These are phyloP conservation scores for Thielaviopsis ethacetica DNA, from an alignment of 2,329 filamentous ascomycete genomes.

Conservation along the genomic window DNA sequence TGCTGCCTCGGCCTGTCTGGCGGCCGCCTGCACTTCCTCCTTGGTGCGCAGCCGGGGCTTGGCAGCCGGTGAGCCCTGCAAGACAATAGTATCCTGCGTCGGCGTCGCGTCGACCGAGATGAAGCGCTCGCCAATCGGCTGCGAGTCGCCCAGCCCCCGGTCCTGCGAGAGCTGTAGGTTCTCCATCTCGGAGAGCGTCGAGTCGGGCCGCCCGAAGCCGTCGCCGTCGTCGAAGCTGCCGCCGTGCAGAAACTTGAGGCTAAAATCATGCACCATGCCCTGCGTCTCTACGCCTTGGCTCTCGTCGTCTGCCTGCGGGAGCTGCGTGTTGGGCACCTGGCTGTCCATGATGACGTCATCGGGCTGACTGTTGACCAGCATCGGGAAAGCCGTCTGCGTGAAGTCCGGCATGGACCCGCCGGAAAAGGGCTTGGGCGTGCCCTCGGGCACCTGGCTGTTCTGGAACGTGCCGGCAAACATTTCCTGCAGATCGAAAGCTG, in stretches of 20 bases:
- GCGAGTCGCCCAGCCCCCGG: conserved; percentile 54
- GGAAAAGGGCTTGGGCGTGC: conserved; percentile 15
- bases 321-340: conserved; percentile 24
- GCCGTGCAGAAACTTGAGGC: conserved; percentile 35
- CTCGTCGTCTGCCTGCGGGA: conserved; percentile 21
- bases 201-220: not conserved
- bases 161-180: conserved; percentile 48
- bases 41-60: conserved; percentile 24
- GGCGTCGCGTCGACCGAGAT: conserved; percentile 26
- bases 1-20: conserved; percentile 15
- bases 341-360: conserved; percentile 33
- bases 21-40: conserved; percentile 18
- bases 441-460: conserved; percentile 31
- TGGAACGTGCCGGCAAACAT: conserved; percentile 87
- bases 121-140: conserved; percentile 54
- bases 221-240: conserved; percentile 52
- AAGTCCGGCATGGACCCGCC: conserved; percentile 9
- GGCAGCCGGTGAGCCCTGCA: conserved; percentile 46
- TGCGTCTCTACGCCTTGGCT: conserved; percentile 17
- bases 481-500: conserved; percentile 64
- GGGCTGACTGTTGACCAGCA: conserved; percentile 19
- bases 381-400: conserved; percentile 13
- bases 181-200: conserved; percentile 3
- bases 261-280: conserved; percentile 7
- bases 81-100: conserved; percentile 21